Evolutionary conservation across 1,139 yeast genomes (phyloP).

Genomic region (Geotrichum fermentans): DNA sequence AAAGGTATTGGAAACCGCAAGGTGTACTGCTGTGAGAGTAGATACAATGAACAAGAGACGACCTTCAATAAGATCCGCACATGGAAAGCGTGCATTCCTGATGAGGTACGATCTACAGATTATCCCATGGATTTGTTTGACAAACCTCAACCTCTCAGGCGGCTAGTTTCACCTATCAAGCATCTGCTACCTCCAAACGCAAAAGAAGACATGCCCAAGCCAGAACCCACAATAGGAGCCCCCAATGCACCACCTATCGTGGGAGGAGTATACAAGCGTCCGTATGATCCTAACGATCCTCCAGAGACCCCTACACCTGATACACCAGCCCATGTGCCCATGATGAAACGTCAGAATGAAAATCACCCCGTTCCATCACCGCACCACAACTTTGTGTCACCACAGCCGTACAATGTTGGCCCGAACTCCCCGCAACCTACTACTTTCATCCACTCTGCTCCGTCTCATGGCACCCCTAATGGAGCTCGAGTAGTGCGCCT

Average conservation of each 20-base stretch:
- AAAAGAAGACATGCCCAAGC: conserved; percentile 64
- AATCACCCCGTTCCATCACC: not conserved
- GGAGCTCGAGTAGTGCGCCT: not conserved
- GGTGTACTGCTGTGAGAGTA: conserved; percentile 87
- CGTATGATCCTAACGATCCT: conserved; percentile 65
- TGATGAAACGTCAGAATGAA: conserved; percentile 27
- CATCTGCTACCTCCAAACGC: conserved; percentile 72
- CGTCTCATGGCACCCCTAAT: not conserved
- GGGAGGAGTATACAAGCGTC: conserved; percentile 83
- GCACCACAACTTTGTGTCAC: too few relatives aligned
- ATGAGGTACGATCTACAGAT: conserved; percentile 85
- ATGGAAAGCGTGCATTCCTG: conserved; percentile 98
- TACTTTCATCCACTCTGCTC: not conserved
- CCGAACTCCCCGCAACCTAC: not conserved
- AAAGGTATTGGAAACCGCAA: conserved; percentile 61
- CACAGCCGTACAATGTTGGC: not conserved
- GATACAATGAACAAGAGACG: conserved; percentile 87
- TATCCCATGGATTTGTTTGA: conserved; percentile 57
- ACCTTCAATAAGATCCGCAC: conserved; percentile 92
- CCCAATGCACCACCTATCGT: conserved; percentile 87
- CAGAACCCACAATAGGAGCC: conserved; percentile 75
- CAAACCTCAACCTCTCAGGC: conserved; percentile 47
- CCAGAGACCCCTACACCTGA: conserved; percentile 58
- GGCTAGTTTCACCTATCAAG: conserved; percentile 82
- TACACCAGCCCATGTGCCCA: conserved; percentile 41